These are phyloP conservation scores for Puccinia hordei DNA, from an alignment of 1,284 basidiomycete genomes.

Conservation along the genomic window DNA sequence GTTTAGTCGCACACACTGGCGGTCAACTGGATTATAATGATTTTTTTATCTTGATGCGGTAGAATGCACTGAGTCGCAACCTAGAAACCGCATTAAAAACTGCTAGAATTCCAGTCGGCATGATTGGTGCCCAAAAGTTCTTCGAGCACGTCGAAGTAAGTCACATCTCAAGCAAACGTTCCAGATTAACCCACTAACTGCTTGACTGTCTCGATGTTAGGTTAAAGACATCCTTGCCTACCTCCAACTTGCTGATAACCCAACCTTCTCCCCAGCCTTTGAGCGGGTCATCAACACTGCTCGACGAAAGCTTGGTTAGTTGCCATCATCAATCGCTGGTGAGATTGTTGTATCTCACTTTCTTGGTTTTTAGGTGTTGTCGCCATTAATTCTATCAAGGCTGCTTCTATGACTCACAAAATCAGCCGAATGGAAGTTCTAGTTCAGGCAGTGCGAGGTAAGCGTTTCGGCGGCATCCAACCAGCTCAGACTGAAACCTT, in stretches of 20 bases:
- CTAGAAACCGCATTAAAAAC: constrained; percentile 78
- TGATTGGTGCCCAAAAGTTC: constrained; percentile 82
- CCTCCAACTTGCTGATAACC: constrained; percentile 80
- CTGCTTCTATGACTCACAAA: constrained; percentile 67
- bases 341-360: neutral
- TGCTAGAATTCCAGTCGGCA: constrained; percentile 73
- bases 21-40: no score
- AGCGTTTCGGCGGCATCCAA: no score
- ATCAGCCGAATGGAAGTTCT: no score
- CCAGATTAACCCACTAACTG: neutral
- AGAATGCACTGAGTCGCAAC: constrained; percentile 76
- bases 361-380: constrained; percentile 28
- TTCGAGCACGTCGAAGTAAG: constrained; percentile 77
- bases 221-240: constrained; percentile 85
- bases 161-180: neutral
- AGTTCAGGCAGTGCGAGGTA: no score
- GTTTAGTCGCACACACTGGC: constrained; percentile 73
- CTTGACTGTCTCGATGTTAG: constrained; percentile 55
- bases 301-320: no score
- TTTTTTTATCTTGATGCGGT: constrained; percentile 81
- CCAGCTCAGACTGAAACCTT: no score
- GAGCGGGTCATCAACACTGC: no score
- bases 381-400: constrained; percentile 68
- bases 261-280: no score
- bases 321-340: no score